These are phyloP conservation scores for Flagelloscypha sp. DNA, from an alignment of 768 basidiomycete species.

Conservation along the genomic window DNA sequence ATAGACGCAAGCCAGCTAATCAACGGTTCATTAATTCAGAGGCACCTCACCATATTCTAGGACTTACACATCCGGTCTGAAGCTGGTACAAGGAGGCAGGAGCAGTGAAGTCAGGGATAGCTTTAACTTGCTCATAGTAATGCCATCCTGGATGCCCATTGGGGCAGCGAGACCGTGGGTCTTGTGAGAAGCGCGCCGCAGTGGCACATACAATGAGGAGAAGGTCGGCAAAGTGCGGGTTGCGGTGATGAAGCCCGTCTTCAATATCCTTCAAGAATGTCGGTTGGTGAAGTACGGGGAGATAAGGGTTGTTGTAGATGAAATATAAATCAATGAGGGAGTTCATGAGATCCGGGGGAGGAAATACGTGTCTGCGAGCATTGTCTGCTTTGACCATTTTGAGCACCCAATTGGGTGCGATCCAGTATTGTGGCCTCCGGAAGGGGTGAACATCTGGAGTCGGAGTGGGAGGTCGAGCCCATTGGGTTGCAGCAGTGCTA, in stretches of 20 bases:
- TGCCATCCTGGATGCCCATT: conserved; percentile 51
- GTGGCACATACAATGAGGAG: conserved; percentile 58
- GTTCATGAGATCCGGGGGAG: conserved; percentile 43
- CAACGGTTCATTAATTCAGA: conserved; percentile 2
- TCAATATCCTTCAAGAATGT: conserved; percentile 50
- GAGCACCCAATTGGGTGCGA: too few species aligned
- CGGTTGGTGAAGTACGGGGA: conserved; percentile 67
- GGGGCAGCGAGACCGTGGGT: conserved; percentile 42
- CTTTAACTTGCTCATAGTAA: conserved; percentile 59
- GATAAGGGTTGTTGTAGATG: conserved; percentile 36
- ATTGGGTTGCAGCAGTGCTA: too few species aligned
- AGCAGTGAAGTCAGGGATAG: conserved; percentile 50
- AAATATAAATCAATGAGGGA: conserved; percentile 65
- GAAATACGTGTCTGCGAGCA: too few species aligned
- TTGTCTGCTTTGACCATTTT: too few species aligned
- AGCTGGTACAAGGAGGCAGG: conserved; percentile 66
- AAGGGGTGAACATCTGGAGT: too few species aligned
- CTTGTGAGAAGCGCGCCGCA: conserved; percentile 51
- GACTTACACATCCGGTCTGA: conserved; percentile 53
- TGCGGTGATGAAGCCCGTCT: conserved; percentile 40
- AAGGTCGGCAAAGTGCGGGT: conserved; percentile 37
- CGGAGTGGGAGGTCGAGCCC: too few species aligned
- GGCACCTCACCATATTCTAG: conserved; percentile 42
- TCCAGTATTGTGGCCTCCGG: too few species aligned
- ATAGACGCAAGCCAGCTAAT: conserved; percentile 41